Evolutionary conservation across 2,329 filamentous ascomycete species (phyloP).

Genomic region (Pyrenochaeta sp.): DNA sequence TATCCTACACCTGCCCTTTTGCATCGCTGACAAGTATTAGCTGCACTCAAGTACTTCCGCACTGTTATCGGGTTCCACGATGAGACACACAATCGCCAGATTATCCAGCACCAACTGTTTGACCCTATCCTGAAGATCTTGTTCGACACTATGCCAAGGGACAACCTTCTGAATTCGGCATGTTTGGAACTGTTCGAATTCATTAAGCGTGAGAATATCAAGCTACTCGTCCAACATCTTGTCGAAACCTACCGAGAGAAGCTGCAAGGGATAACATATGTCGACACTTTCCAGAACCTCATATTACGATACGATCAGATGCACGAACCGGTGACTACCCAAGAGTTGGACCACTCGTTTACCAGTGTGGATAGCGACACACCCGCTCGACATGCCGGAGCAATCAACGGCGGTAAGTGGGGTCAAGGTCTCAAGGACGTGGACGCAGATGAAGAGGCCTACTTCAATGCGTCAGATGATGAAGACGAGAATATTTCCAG

Average conservation of each 20-base stretch:
- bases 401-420: conserved; percentile 64
- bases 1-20: background rate
- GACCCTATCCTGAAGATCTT: conserved; percentile 86
- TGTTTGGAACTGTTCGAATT: conserved; percentile 94
- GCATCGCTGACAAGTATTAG: conserved; percentile 55
- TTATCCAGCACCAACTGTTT: conserved; percentile 82
- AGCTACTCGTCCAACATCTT: conserved; percentile 81
- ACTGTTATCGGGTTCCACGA: conserved; percentile 85
- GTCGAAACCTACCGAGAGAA: conserved; percentile 85
- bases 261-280: conserved; percentile 77
- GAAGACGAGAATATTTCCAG: conserved; percentile 68
- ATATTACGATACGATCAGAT: conserved; percentile 82
- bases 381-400: conserved; percentile 50
- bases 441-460: conserved; percentile 88
- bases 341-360: conserved; percentile 68
- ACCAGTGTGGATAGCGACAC: conserved; percentile 72
- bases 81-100: conserved; percentile 87
- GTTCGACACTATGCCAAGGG: conserved; percentile 83
- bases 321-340: conserved; percentile 64
- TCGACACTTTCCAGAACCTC: conserved; percentile 83
- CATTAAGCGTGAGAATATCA: conserved; percentile 70
- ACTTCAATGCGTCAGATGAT: conserved; percentile 90
- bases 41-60: conserved; percentile 92
- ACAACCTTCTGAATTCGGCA: conserved; percentile 92
- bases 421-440: conserved; percentile 81